These are phyloP conservation scores for Microsporum canis DNA, from an alignment of 2,329 filamentous ascomycete species.

Conservation along the genomic window DNA sequence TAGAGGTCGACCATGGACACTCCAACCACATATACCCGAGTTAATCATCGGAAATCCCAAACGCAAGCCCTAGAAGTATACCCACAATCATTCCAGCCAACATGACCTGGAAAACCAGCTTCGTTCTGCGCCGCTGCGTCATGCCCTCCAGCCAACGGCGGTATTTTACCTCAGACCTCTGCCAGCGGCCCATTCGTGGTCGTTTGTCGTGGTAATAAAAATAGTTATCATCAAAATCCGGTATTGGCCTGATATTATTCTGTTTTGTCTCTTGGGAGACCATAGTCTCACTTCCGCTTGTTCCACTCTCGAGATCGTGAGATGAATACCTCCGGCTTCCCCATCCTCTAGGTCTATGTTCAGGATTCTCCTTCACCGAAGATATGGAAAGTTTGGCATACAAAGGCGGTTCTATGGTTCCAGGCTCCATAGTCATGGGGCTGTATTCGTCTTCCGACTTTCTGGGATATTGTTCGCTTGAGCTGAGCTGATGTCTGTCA, in stretches of 20 bases:
- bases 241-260: background rate
- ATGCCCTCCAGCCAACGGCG: background rate
- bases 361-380: background rate
- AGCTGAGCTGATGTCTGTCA: background rate
- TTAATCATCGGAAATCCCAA: conserved; percentile 1
- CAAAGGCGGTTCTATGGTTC: background rate
- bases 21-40: background rate
- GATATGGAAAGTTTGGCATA: background rate
- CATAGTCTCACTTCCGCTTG: background rate
- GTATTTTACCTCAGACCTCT: background rate
- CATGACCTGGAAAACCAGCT: conserved; percentile 1
- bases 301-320: conserved; percentile 1
- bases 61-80: conserved; percentile 2
- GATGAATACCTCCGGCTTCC: background rate
- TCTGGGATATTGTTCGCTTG: background rate
- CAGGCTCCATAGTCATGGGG: background rate
- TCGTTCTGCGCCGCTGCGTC: conserved; percentile 2
- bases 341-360: background rate
- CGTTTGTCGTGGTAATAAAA: background rate
- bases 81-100: conserved; percentile 6
- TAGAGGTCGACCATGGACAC: background rate
- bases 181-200: background rate
- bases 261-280: background rate
- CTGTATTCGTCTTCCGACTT: background rate
- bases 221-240: background rate